Base-by-base conservation (phyloP, 441 rosid genomes). In the Flueggea neowawraea region DNA sequence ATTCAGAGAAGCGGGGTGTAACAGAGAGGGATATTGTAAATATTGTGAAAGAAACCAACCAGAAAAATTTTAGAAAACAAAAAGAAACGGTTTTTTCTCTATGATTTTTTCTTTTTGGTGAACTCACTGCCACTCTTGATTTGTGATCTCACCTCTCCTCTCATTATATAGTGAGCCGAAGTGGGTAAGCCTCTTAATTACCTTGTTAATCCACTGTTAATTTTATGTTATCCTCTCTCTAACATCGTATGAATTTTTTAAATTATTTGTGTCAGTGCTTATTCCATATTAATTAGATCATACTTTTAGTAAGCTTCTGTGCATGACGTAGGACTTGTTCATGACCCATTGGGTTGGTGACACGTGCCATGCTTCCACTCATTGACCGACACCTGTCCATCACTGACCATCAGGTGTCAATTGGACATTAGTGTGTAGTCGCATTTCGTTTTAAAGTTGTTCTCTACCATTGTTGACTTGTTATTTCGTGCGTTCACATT, bases 1-100 rank as follows among this genome's bases (percentile, higher is more conserved):
- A 85, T 83, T 77, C 79, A 73, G 90, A 80, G 81, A 84, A 75
- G 83, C 79, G 73, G 74, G 85, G 73, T 6, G n/a, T n/a, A 31
- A 16, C 64, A 74, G n/a, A n/a, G 57, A 51, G 65, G 76, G 80
- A 72, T 59, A 10, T 4, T 3, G 16, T 10, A 45, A 5, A 41
- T 12, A 5, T 10, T 6, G 6, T 9, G 3, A 6, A 54, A 12
- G 32, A 17, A 32, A 31, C 9, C 10, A 55, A 16, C 4, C 14
- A 17, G n/a, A n/a, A 13, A n/a, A 13, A 5, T 65, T 5, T 70
- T 15, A 10, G 58, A 16, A 0, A 68, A 41, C 53, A 22, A 22
- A 22, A 22, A 22, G 2, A 22, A 22, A 22, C 32, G 49, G 59
- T 14, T 51, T n/a, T 64, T 31, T 50, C 6, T 10, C 6, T 31